A percentile compares a stretch with the other conserved stretches of the same genome.
These are phyloP conservation scores for Pseudohyphozyma bogoriensis DNA, from an alignment of 768 basidiomycete genomes.

Conservation along the genomic window DNA sequence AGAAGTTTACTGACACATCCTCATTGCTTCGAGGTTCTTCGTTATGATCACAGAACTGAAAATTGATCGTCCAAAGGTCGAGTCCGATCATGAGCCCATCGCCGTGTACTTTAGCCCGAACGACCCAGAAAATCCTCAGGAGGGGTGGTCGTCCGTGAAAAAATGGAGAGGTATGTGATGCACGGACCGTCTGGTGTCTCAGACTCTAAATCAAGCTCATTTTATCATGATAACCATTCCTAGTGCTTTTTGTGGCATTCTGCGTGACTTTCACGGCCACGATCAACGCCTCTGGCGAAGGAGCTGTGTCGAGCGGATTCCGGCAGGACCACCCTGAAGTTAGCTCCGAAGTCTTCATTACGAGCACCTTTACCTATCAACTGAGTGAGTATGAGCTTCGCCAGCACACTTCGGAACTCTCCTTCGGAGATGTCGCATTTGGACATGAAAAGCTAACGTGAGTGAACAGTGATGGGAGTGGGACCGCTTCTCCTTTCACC, in stretches of 20 bases:
- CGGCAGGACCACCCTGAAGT: background rate
- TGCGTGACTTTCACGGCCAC: conserved; percentile 27
- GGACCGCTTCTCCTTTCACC: conserved; percentile 27
- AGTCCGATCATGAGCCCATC: conserved; percentile 4
- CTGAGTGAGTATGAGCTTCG: too few species aligned
- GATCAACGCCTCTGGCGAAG: conserved; percentile 18
- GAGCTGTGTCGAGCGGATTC: background rate
- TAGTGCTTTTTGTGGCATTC: conserved; percentile 25
- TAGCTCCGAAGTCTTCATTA: too few species aligned
- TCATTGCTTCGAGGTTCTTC: too few species aligned
- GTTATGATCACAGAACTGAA: too few species aligned
- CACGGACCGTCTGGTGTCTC: background rate
- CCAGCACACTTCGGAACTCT: too few species aligned
- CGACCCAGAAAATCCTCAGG: conserved; percentile 29
- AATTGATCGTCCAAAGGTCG: background rate
- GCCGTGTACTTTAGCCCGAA: conserved; percentile 15
- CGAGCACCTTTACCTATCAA: background rate
- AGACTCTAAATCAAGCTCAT: background rate
- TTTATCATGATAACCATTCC: background rate
- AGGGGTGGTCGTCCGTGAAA: conserved; percentile 23
- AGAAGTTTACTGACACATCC: too few species aligned
- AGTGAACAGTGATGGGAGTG: conserved; percentile 26
- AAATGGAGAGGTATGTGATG: conserved; percentile 23
- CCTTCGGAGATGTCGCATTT: too few species aligned
- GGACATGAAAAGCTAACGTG: too few species aligned